A percentile compares a stretch with the other conserved stretches of the same genome.
Conservation (phyloP, 2,329 filamentous ascomycete species). For the Stachybotrys chartarum region DNA sequence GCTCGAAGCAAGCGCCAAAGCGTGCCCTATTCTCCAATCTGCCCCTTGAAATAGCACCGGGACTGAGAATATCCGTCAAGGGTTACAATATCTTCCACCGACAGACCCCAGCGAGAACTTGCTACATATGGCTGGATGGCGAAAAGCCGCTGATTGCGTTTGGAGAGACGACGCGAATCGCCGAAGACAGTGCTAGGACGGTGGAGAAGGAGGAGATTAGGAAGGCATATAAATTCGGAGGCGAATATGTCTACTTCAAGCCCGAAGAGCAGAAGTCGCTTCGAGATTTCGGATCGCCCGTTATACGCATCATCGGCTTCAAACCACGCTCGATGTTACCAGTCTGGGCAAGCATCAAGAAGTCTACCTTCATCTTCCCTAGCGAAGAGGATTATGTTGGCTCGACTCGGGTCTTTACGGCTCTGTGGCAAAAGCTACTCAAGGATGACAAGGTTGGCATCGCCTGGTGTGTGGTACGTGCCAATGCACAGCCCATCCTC, state of each 20-base stretch:
- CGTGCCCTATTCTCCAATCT: conserved; percentile 80
- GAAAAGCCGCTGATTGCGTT: conserved; percentile 76
- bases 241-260: conserved; percentile 79
- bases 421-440: conserved; percentile 80
- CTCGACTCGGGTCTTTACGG: conserved; percentile 86
- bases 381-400: conserved; percentile 86
- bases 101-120: conserved; percentile 73
- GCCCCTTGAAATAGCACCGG: conserved; percentile 80
- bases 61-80: conserved; percentile 81
- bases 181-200: conserved; percentile 68
- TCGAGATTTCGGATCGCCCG: conserved; percentile 71
- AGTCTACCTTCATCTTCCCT: conserved; percentile 88
- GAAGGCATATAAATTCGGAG: conserved; percentile 94
- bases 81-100: conserved; percentile 85
- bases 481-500: conserved; percentile 71
- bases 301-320: conserved; percentile 89
- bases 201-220: conserved; percentile 77
- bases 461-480: conserved; percentile 81
- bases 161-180: conserved; percentile 65
- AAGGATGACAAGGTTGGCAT: conserved; percentile 74
- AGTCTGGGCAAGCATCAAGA: conserved; percentile 78
- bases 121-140: conserved; percentile 83
- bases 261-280: conserved; percentile 75
- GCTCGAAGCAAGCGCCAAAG: conserved; percentile 81
- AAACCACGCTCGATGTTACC: conserved; percentile 71